A percentile compares a stretch with the other conserved stretches of the same genome.
Evolutionary conservation across 441 rosid species (phyloP).

Genomic region (Gossypium gossypioides): DNA sequence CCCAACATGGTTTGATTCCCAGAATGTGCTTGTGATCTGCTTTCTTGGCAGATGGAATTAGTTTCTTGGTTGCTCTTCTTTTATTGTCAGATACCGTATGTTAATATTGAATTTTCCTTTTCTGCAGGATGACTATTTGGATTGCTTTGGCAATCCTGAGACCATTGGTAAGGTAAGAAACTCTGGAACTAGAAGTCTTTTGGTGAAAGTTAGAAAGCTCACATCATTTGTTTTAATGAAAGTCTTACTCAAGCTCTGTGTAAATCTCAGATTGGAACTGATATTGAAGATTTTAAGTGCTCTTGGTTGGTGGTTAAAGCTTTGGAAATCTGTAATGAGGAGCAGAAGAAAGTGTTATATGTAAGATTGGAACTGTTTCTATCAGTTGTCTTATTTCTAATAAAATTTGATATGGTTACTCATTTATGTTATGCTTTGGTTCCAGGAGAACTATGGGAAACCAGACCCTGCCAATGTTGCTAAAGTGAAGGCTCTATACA

Average conservation of each 20-base stretch:
- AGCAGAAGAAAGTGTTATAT: slow-evolving; percentile 57
- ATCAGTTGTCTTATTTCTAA: not conserved
- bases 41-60: not conserved
- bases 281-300: slow-evolving; percentile 88
- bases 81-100: not conserved
- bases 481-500: slow-evolving; percentile 62
- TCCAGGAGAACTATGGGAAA: slow-evolving; percentile 79
- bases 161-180: slow-evolving; percentile 66
- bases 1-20: not conserved
- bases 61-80: not conserved
- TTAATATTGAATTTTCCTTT: not conserved
- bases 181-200: not conserved
- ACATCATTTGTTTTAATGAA: not conserved
- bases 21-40: not conserved
- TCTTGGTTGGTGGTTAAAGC: slow-evolving; percentile 88
- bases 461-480: slow-evolving; percentile 45
- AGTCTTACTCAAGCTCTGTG: not conserved
- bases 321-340: slow-evolving; percentile 53
- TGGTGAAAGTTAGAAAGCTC: slow-evolving; percentile 4
- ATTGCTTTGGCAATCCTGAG: slow-evolving; percentile 72
- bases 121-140: slow-evolving; percentile 77
- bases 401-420: slow-evolving; percentile 5
- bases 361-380: slow-evolving; percentile 30
- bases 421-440: slow-evolving; percentile 8
- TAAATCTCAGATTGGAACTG: slow-evolving; percentile 66